Base-by-base conservation (phyloP, 768 basidiomycete species). In the Collybia mongolica region DNA sequence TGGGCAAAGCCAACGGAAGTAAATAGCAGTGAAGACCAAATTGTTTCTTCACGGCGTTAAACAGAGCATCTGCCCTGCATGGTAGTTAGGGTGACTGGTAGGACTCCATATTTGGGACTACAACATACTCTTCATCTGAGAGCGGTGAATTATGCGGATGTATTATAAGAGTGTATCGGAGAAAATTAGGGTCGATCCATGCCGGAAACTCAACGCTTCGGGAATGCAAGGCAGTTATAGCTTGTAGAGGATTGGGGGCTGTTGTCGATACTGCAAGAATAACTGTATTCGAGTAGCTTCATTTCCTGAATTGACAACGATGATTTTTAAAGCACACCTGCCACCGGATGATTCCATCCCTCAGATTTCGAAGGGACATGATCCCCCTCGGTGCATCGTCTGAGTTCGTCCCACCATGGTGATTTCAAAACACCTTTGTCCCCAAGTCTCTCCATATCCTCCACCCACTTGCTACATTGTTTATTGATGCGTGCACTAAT, bases 391-490 rank as follows among this genome's bases (percentile, higher is more conserved):
- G 79, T 75, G 64, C 91, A 93, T 9, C 82, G 76, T 58, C 77
- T 74, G 35, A 93, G 74, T 62, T 93, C 91, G 54, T 90, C 86
- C 91, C 91, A 93, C 91, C 91, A 93, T 1, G 90, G 90, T 8
- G 88, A 82, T 44, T 79, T 71, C 39, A 70, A 48, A 1, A 58
- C 42, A 37, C 77, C 69, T 32, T 65, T 69, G 39, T 76, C 73
- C 9, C 69, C 70, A 2, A 67, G 51, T 24, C 66, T 72, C 51
- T 88, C 82, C 39, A 84, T 61, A 59, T 88, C 82, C 37, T 83
- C 81, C 24, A 89, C 76, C 91, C 91, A 93, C 61, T 75, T 79
- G 6, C 76, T 66, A 51, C 83, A 84, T 49, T 82, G 76, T 53
- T 73, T 76, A 37, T 73, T 68, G 47, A 93, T 83, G 42, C 91